Percentiles rank a stretch among this genome's conserved stretches.
phyloP scores from a whole-genome alignment of 1,284 basidiomycete species.

The Microbotryomycetes sp. region DNA sequence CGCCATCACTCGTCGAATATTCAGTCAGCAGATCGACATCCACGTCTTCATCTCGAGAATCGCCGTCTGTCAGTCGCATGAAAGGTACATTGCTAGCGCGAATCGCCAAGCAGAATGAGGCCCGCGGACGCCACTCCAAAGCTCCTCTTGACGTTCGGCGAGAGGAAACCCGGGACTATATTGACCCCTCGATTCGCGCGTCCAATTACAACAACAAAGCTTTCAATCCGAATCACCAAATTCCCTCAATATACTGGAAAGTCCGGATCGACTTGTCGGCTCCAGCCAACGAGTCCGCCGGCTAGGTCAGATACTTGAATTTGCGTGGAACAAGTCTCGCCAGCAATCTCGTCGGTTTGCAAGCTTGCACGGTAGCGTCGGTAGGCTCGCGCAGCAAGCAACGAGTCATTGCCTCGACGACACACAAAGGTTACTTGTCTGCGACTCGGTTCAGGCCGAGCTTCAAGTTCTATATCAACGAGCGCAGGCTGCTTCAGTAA shows the following conservation, averaged over 20 bases:
- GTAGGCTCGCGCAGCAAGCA: constrained; percentile 68
- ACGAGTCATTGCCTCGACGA: constrained; percentile 86
- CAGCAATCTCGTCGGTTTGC: constrained; percentile 3
- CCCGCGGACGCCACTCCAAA: too few species aligned
- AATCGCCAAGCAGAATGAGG: too few species aligned
- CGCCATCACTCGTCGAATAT: too few species aligned
- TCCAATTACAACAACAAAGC: too few species aligned
- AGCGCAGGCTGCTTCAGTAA: constrained; percentile 54
- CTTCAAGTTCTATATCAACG: background rate
- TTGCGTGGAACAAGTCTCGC: background rate
- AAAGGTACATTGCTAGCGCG: too few species aligned
- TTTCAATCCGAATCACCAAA: too few species aligned
- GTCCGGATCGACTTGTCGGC: background rate
- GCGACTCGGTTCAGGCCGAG: background rate
- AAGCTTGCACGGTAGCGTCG: constrained; percentile 33
- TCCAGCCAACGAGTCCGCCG: constrained; percentile 11
- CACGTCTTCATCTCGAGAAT: too few species aligned
- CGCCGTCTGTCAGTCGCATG: too few species aligned
- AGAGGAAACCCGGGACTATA: too few species aligned
- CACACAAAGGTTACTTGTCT: constrained; percentile 56
- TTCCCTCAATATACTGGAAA: constrained; percentile 8
- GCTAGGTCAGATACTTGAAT: background rate
- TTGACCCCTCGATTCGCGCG: too few species aligned
- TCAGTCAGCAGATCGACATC: too few species aligned
- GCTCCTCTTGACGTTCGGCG: too few species aligned